These are phyloP conservation scores for Coemansia sp. DNA, from an alignment of 192 early-diverging fungal genomes.

Conservation along the genomic window DNA sequence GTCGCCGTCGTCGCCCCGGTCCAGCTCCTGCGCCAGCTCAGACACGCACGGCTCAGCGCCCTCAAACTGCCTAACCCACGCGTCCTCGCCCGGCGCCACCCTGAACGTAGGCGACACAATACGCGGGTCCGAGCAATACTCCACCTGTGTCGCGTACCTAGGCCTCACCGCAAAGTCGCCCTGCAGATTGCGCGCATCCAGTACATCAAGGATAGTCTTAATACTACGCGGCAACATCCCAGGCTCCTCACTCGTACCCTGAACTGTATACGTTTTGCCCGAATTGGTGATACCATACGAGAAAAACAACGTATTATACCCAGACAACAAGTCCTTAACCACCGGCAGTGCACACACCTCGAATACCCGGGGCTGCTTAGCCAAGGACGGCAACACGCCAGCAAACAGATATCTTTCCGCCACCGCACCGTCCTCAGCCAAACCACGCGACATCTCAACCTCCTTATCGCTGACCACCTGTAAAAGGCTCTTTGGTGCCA, in stretches of 20 bases:
- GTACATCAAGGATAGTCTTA: conserved; percentile 58
- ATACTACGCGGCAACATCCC: conserved; percentile 63
- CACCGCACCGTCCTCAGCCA: conserved; percentile 8
- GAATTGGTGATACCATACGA: conserved; percentile 71
- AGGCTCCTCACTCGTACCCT: conserved; percentile 50
- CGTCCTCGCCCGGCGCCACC: conserved; percentile 44
- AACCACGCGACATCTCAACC: conserved; percentile 28
- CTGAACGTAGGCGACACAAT: conserved; percentile 27
- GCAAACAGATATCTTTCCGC: conserved; percentile 58
- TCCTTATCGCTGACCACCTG: conserved; percentile 53
- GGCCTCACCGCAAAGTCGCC: conserved; percentile 15
- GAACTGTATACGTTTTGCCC: conserved; percentile 70
- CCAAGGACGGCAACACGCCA: conserved; percentile 54
- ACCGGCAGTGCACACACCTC: conserved; percentile 60
- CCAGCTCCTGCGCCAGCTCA: conserved; percentile 22
- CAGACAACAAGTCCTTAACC: conserved; percentile 54
- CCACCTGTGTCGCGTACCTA: conserved; percentile 42
- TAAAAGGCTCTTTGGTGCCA: conserved; percentile 21
- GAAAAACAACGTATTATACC: conserved; percentile 66
- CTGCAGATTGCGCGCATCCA: conserved; percentile 36
- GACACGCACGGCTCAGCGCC: conserved; percentile 1
- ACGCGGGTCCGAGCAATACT: conserved; percentile 46
- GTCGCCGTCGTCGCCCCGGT: neutral
- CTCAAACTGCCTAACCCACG: conserved; percentile 30
- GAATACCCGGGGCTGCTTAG: conserved; percentile 58